Conservation (phyloP, 805 yeast genomes). For the Candida gorgasii region DNA sequence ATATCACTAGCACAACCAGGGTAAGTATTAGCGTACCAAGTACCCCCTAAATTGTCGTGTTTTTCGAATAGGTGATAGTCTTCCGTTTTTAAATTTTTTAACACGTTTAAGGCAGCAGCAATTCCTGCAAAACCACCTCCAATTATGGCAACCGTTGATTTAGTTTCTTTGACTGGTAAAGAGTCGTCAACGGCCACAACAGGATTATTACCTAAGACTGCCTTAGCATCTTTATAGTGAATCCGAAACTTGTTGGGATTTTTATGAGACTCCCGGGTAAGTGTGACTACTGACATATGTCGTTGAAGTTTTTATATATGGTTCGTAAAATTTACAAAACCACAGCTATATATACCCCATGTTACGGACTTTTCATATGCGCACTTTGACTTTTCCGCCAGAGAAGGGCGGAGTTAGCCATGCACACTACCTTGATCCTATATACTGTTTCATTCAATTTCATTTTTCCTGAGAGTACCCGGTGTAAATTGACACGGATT, state of each 20-base stretch:
- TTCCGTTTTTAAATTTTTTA: slow-evolving; percentile 23
- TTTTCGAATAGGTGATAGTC: slow-evolving; percentile 40
- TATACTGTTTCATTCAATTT: no score
- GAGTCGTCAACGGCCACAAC: slow-evolving; percentile 17
- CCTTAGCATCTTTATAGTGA: slow-evolving; percentile 25
- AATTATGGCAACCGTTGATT: slow-evolving; percentile 34
- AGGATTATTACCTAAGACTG: slow-evolving; percentile 26
- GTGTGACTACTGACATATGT: slow-evolving; percentile 29
- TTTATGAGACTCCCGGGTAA: slow-evolving; percentile 31
- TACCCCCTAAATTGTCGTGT: slow-evolving; percentile 42
- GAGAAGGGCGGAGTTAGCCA: no score
- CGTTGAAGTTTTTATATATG: no score
- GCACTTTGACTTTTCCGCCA: no score
- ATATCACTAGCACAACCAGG: slow-evolving; percentile 49
- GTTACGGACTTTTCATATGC: neutral
- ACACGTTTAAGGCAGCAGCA: slow-evolving; percentile 29
- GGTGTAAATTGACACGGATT: no score
- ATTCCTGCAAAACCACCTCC: slow-evolving; percentile 46
- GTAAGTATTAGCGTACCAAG: slow-evolving; percentile 47
- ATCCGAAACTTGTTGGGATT: slow-evolving; percentile 34
- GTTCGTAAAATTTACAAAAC: no score
- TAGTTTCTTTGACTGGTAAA: slow-evolving; percentile 23
- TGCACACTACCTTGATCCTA: no score
- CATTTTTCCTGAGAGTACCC: no score
- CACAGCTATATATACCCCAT: no score